These are phyloP conservation scores for Sporopachydermia cereana DNA, from an alignment of 1,139 yeast species.

Conservation along the genomic window DNA sequence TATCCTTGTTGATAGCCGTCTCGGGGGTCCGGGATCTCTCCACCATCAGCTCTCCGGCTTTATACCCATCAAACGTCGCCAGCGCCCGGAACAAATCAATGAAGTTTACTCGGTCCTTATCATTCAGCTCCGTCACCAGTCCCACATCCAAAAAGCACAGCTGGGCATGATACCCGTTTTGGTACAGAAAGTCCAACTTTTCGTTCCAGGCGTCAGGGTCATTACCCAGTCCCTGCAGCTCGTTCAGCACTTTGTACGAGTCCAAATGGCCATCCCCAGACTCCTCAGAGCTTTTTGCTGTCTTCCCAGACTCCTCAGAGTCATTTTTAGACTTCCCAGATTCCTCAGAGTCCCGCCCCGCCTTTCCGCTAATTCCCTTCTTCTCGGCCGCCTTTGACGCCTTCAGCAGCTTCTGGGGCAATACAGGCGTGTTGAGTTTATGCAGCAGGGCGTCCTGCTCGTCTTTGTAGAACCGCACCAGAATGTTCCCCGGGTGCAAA, in stretches of 20 bases:
- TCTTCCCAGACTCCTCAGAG: not conserved
- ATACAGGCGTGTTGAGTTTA: not conserved
- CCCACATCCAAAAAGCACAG: conserved; percentile 91
- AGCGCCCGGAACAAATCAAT: conserved; percentile 81
- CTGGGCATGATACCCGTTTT: conserved; percentile 69
- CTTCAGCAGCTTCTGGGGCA: not conserved
- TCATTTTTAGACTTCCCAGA: no score
- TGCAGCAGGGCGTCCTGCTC: conserved; percentile 22
- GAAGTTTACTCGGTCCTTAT: conserved; percentile 67
- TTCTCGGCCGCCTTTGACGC: not conserved
- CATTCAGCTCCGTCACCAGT: conserved; percentile 77
- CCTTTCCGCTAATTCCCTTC: not conserved
- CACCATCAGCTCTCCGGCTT: conserved; percentile 91
- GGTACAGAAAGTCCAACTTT: conserved; percentile 38
- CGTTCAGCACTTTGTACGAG: conserved; percentile 36
- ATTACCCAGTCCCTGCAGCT: conserved; percentile 27
- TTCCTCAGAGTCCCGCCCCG: not conserved
- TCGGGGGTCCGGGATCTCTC: conserved; percentile 93
- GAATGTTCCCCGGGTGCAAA: conserved; percentile 91
- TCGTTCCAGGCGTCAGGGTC: conserved; percentile 38
- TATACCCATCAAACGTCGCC: conserved; percentile 86
- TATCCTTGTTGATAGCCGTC: conserved; percentile 71
- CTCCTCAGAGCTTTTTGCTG: not conserved
- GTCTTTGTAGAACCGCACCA: conserved; percentile 56
- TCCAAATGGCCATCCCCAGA: conserved; percentile 21